Base-by-base conservation (phyloP, 768 basidiomycete species). In the Multifurca ochricompacta region DNA sequence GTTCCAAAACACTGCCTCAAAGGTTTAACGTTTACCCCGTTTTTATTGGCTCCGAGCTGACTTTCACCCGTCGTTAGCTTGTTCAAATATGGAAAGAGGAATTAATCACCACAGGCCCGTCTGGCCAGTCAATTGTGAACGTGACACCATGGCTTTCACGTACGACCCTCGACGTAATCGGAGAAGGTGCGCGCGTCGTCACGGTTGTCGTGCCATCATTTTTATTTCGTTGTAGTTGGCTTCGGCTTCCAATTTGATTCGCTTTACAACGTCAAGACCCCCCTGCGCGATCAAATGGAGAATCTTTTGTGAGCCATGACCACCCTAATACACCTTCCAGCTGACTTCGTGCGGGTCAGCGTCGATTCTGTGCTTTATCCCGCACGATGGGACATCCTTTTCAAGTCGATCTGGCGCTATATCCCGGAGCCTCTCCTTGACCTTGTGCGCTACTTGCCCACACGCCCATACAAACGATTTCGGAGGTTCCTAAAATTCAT, bases 141-240 rank as follows among this genome's bases (percentile, higher is more conserved):
- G 54, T 64, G 14, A 18, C 21, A 7, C n/a, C 47, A 6, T 64
- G 63, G 65, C 54, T 66, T 6, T 56, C 63, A 2, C 54, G 62
- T 2, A 62, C 60, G 44, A 64, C 63, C 11, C 54, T 66, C 13
- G 65, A 64, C 42, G 53, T 63, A 14, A 66, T 66, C 34, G 61
- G 63, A 21, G 63, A 63, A 56, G 59, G 65, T 66, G 21, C 9
- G 10, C 16, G 3, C 6, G 32, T 42, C 35, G 34, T 19, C 25
- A n/a, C 3, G 7, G 11, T 19, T 18, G 34, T 8, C 10, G 6
- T 9, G 6, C 4, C 45, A 43, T 8, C 25, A 21, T 14, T 19
- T 10, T 18, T 1, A 14, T 7, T 41, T 27, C 23, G 6, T 6
- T 5, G 7, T 48, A 64, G 63, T 59, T 44, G 65, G 59, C 13